Evolutionary conservation across 2,329 filamentous ascomycete species (phyloP).

Genomic region (Chaetomiaceae sp.): DNA sequence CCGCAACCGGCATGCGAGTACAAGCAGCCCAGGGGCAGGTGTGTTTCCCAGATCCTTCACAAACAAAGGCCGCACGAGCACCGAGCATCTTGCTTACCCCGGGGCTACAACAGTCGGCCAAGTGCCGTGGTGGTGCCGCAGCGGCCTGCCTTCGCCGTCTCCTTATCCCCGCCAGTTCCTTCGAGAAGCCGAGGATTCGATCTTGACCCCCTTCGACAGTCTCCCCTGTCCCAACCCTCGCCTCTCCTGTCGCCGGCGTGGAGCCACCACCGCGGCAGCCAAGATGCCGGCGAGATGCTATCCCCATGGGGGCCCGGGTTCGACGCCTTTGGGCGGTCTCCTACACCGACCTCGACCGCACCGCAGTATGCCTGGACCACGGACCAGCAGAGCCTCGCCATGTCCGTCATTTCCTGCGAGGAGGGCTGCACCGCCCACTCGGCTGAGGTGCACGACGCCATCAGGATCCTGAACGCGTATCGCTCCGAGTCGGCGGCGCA

Average conservation of each 20-base stretch:
- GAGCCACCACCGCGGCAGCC: conserved; percentile 12
- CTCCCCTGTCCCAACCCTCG: conserved; percentile 1
- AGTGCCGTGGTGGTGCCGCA: conserved; percentile 18
- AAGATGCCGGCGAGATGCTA: conserved; percentile 14
- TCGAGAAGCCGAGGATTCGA: conserved; percentile 4
- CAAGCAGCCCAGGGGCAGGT: conserved; percentile 24
- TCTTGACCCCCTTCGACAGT: conserved; percentile 19
- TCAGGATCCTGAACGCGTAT: conserved; percentile 27
- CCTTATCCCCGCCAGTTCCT: conserved; percentile 20
- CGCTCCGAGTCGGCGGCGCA: conserved; percentile 13
- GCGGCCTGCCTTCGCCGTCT: conserved; percentile 27
- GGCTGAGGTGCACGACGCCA: conserved; percentile 29
- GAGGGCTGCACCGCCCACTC: conserved; percentile 28
- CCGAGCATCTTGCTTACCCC: conserved; percentile 3
- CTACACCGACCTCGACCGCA: conserved; percentile 2
- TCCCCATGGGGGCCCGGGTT: conserved; percentile 27
- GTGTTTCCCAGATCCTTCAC: conserved; percentile 2
- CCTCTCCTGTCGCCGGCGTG: conserved; percentile 17
- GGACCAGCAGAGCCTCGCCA: conserved; percentile 13
- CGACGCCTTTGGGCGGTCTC: conserved; percentile 22
- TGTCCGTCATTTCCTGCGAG: conserved; percentile 21
- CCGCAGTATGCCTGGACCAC: conserved; percentile 23
- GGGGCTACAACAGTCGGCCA: conserved; percentile 18
- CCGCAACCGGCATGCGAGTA: conserved; percentile 50
- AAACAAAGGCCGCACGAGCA: neutral